Evolutionary conservation across 352 stramenopile species (phyloP), one percentile per base, ranked within the genome.

Genomic region (Phytophthora kernoviae): DNA sequence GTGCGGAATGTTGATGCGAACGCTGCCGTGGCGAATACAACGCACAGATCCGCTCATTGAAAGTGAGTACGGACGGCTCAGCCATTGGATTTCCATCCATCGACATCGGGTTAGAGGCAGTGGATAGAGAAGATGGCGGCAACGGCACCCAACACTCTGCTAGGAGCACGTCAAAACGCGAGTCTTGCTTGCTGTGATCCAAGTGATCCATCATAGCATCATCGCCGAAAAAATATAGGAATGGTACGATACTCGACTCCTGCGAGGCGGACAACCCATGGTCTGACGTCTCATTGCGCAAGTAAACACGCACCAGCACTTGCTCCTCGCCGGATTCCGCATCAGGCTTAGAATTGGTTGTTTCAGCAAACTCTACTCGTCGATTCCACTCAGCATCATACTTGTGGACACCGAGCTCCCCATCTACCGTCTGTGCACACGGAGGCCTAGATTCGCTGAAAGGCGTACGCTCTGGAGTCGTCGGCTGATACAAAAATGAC

Each of bases 221-320:
- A 18, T 95, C 86, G 6, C 86, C 86, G 51, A 95, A 95, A 62
- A 95, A 95, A 49, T 95, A 95, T 18, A 95, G 62, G 57, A 95
- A 95, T 2, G 86, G 86, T 26, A 95, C 81, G 14, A 95, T 86
- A 62, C 86, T 95, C 30, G 84, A 86, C 54, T 95, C 86, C 34
- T 95, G 85, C 2, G 84, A 83, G 0, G 79, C 68, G 11, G 79
- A 90, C 14, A 95, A 53, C 0, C 86, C 86, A 48, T 95, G 84
- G 40, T 95, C 86, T 0, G 81, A 86, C 1, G 84, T 72, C 18
- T 89, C 81, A 17, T 91, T 84, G 7, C 84, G 84, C 36, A 86
- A 63, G 41, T 90, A 95, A 44, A 95, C 77, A 42, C 79, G 84
- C 12, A 95, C 72, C 2, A 91, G 66, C 22, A 90, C 82, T 40